Percentiles rank a stretch among this genome's conserved stretches.
phyloP scores from a whole-genome alignment of 2,329 filamentous ascomycete genomes.

The Aureobasidium subglaciale region DNA sequence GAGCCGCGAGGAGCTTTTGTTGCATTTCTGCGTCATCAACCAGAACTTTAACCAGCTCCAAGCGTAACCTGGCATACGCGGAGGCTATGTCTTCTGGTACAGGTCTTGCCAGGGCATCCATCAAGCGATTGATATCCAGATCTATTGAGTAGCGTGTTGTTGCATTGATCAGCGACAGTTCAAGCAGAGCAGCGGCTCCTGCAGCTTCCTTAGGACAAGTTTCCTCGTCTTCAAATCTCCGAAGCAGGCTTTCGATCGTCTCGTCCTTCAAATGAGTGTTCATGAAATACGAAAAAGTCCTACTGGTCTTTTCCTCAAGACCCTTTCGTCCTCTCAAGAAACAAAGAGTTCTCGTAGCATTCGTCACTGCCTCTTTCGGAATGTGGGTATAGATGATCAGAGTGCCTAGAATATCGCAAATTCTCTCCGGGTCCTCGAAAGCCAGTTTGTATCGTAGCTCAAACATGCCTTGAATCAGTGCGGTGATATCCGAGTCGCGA shows the following conservation, averaged over 20 bases:
- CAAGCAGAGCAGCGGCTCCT: neutral
- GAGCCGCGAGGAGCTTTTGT: constrained; percentile 3
- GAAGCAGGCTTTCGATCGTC: constrained; percentile 13
- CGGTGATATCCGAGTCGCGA: neutral
- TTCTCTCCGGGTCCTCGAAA: neutral
- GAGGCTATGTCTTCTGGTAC: neutral
- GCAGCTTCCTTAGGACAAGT: neutral
- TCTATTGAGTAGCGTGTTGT: neutral
- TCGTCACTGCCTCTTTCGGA: neutral
- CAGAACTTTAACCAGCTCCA: constrained; percentile 3
- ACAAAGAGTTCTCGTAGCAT: neutral
- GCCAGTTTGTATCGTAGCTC: neutral
- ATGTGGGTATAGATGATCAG: constrained; percentile 12
- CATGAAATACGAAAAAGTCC: constrained; percentile 17
- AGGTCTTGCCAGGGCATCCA: constrained; percentile 10
- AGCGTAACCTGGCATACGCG: constrained; percentile 2
- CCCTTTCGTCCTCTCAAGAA: neutral
- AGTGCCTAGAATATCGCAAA: constrained; percentile 7
- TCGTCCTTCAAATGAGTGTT: constrained; percentile 17
- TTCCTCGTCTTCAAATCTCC: constrained; percentile 5
- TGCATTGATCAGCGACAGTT: neutral
- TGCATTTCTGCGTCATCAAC: neutral
- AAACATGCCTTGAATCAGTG: neutral
- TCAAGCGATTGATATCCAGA: constrained; percentile 1
- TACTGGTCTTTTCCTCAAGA: constrained; percentile 14